Percentiles rank a stretch among this genome's conserved stretches.
Conservation (phyloP, 2,329 filamentous ascomycete genomes). For the Thyridium curvatum region DNA sequence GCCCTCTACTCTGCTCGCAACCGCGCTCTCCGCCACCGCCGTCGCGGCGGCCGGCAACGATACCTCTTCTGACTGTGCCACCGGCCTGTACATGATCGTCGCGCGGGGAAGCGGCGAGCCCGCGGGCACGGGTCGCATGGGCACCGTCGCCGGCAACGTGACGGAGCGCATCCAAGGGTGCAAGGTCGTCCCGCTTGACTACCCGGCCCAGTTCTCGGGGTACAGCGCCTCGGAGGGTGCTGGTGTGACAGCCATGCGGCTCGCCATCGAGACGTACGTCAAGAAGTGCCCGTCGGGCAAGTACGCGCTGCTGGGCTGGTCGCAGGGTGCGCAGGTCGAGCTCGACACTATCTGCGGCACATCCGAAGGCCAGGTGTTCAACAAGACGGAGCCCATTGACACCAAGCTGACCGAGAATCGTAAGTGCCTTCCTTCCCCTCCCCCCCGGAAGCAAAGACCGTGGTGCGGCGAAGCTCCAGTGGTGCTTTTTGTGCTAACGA, state of each 20-base stretch:
- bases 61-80: conserved; percentile 6
- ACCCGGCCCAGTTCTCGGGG: conserved; percentile 15
- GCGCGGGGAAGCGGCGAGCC: conserved; percentile 14
- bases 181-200: conserved; percentile 13
- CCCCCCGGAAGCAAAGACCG: conserved; percentile 6
- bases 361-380: conserved; percentile 2
- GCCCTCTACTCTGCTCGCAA: no score
- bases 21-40: no score
- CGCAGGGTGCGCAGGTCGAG: conserved; percentile 5
- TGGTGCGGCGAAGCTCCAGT: no score
- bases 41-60: not conserved
- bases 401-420: conserved; percentile 5
- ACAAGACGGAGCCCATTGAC: not conserved
- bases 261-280: conserved; percentile 9
- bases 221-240: conserved; percentile 11
- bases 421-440: no score
- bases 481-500: no score
- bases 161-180: conserved; percentile 12
- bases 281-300: conserved; percentile 12
- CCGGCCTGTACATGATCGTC: conserved; percentile 16
- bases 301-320: conserved; percentile 18
- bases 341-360: no score
- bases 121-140: conserved; percentile 12
- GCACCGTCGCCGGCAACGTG: conserved; percentile 15
- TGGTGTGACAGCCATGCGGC: conserved; percentile 11